Base-by-base conservation (phyloP, 768 basidiomycete species). In the Naganishia antarctica region DNA sequence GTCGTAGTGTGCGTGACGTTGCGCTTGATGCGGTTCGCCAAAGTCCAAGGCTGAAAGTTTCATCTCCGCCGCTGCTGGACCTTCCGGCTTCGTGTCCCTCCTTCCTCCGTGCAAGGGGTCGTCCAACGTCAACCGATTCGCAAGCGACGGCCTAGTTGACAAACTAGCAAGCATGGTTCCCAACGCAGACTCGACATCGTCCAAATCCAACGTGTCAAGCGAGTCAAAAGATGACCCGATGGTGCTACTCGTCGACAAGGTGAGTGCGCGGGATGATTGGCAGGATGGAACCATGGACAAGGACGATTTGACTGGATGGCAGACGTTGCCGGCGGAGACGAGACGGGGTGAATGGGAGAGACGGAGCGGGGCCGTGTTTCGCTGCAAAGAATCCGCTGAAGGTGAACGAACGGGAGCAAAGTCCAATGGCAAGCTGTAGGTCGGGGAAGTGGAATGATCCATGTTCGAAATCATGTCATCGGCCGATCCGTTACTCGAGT, bases 151-250 rank as follows among this genome's bases (percentile, higher is more conserved):
- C 23, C 53, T 37, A 3, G 53, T 57, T 8, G 53, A 57, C 16
- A 57, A 41, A 40, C 53, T 57, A 11, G 53, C 53, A 12, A 57
- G 53, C 53, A 57, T 57, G 1, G 37, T 41, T 16, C 53, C 53
- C n/a, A 57, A n/a, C 21, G 53, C 53, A 13, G 53, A 57, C 53
- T 57, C 53, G 34, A 57, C 53, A 40, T 57, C 53, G 15, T 57
- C 53, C 34, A 57, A 29, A 18, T 57, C 53, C 34, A 57, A 3
- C 2, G 53, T 57, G 13, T 57, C 31, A 16, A 57, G 28, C 6
- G 53, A 57, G 26, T 57, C 37, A 26, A 57, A 34, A 2, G 53
- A 57, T 21, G 53, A 57, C n/a, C 28, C 34, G 37, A 57, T 57
- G 21, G 53, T 57, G 53, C 53, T 57, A 21, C 53, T 57, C 34